Evolutionary conservation across 2,329 filamentous ascomycete genomes (phyloP), one percentile per base, ranked within the genome.

Genomic region (Claviceps africana): DNA sequence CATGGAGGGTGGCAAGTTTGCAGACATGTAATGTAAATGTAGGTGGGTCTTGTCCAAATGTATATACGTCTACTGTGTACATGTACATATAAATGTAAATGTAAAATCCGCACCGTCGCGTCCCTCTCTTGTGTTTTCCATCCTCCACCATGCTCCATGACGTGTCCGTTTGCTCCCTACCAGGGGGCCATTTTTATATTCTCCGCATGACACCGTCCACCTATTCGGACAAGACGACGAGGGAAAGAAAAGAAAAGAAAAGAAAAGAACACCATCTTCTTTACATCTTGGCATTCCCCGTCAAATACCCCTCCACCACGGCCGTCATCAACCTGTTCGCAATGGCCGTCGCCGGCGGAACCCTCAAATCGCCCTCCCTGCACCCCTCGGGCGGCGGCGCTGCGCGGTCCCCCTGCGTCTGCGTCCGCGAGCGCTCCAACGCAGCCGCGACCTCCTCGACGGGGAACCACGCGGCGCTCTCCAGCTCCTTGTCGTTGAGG

Each of bases 341-440:
- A 75, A 98, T 97, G 1, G 93, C 91, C 37, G 89, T 95, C 54
- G 76, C 72, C 2, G 89, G 88, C 46, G 93, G 93, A 63, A 98
- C 67, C 52, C 88, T 79, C 70, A 98, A 67, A 3, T 76, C 79
- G 0, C 88, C 89, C 64, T 90, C 81, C 64, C 82, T 84, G 62
- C 89, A 90, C 11, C 76, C 83, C 42, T 77, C 70, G 0, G 80
- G 78, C 1, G 83, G 71, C 1, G 72, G 65, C 43, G 85, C 83
- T 15, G 81, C 85, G 54, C 95, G 63, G 2, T 76, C 76, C 65
- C 81, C 84, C 0, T 81, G 58, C 0, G 86, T 85, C 9, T 78
- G 71, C 53, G 70, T 69, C 63, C 81, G 59, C 0, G 86, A 85
- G 9, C 77, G 71, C 53, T 70, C 69, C 63, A 97, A 68, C 1